Conservation (phyloP, 2,329 filamentous ascomycete genomes). For the Fusarium phyllophilum region DNA sequence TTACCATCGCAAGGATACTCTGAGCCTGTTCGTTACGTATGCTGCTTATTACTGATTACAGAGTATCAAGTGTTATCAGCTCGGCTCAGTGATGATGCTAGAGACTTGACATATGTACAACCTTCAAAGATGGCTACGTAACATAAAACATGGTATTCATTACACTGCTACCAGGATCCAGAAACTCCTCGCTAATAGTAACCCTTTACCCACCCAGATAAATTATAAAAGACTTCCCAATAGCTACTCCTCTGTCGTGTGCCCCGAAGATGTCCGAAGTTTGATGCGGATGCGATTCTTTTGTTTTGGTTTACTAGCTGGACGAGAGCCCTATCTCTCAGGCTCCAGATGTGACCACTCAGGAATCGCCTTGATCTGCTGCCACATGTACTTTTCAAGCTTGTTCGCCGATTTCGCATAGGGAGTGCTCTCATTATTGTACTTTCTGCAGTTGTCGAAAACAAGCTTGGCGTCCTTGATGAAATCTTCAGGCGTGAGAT, state of each 20-base stretch:
- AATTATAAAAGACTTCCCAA: not conserved
- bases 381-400: constrained; percentile 94
- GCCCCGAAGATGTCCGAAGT: not conserved
- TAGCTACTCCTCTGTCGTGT: not conserved
- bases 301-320: constrained; percentile 11
- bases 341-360: constrained; percentile 82
- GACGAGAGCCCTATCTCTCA: constrained; percentile 51
- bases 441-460: constrained; percentile 93
- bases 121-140: too few species aligned
- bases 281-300: constrained; percentile 17
- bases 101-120: not conserved
- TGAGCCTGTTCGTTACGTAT: not conserved
- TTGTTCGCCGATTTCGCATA: constrained; percentile 97
- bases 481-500: constrained; percentile 91
- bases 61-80: not conserved
- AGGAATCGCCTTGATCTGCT: constrained; percentile 88
- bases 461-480: constrained; percentile 88
- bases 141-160: constrained; percentile 1
- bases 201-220: not conserved
- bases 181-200: constrained; percentile 38
- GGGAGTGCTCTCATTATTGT: constrained; percentile 94
- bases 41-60: not conserved
- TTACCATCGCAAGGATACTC: not conserved
- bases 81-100: not conserved
- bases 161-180: not conserved